Conservation (phyloP, 371 early-diverging fungal species). For the Mortierella sp. region DNA sequence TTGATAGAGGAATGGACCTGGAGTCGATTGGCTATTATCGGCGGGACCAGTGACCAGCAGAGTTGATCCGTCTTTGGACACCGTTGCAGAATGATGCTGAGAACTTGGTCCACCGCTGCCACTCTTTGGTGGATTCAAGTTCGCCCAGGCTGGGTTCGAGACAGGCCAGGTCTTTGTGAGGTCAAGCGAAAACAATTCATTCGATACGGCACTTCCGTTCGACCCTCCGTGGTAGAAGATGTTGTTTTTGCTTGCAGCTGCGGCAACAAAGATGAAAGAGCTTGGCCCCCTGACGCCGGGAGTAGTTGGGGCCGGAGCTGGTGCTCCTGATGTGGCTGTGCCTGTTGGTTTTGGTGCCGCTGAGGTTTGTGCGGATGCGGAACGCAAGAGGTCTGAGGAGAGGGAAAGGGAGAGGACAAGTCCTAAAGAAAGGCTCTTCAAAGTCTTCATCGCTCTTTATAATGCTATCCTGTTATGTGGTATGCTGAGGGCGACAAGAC, state of each 20-base stretch:
- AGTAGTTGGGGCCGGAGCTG: neutral
- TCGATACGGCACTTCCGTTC: too few relatives aligned
- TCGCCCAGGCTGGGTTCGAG: conserved; percentile 22
- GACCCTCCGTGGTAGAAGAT: conserved; percentile 41
- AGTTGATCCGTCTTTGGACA: conserved; percentile 27
- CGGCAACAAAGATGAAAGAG: conserved; percentile 21
- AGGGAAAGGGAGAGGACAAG: conserved; percentile 28
- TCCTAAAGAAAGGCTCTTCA: conserved; percentile 21
- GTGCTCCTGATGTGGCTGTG: neutral
- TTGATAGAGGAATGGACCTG: conserved; percentile 20
- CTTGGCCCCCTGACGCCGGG: conserved; percentile 11
- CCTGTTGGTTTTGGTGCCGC: neutral
- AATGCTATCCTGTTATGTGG: neutral
- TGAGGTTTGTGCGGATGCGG: conserved; percentile 13
- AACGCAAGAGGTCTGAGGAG: conserved; percentile 13
- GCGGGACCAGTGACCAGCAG: conserved; percentile 34
- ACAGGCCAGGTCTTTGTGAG: conserved; percentile 32
- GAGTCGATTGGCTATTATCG: too few relatives aligned
- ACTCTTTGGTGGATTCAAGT: conserved; percentile 9
- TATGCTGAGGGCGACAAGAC: neutral
- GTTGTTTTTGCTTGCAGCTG: conserved; percentile 13
- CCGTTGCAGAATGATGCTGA: conserved; percentile 16
- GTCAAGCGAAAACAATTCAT: conserved; percentile 27
- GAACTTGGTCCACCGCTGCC: neutral
- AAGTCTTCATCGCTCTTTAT: conserved; percentile 3